phyloP scores from a whole-genome alignment of 2,329 filamentous ascomycete species.

The Pyricularia sp. region DNA sequence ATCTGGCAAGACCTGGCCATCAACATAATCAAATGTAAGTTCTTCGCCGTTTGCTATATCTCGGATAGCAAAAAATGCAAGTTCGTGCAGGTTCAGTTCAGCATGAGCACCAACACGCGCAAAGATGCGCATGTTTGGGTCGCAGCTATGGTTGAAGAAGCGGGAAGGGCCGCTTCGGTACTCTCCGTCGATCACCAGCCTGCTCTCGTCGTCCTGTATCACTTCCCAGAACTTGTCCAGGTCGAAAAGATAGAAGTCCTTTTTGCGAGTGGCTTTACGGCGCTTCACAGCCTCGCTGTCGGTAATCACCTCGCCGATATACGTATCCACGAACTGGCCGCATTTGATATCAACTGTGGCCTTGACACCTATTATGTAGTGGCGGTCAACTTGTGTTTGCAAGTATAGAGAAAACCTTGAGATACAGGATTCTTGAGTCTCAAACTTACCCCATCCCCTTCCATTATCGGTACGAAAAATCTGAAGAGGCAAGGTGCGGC shows the following conservation, averaged over 20 bases:
- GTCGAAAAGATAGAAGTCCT: conserved; percentile 70
- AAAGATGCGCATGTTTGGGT: conserved; percentile 72
- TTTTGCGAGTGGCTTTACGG: conserved; percentile 50
- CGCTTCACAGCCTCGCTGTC: conserved; percentile 54
- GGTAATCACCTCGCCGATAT: conserved; percentile 64
- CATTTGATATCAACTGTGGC: conserved; percentile 53
- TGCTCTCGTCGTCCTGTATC: conserved; percentile 43
- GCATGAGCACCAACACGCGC: conserved; percentile 69
- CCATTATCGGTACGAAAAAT: conserved; percentile 61
- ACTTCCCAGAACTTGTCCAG: conserved; percentile 70
- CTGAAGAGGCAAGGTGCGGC: conserved; percentile 59
- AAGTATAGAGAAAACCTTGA: no score
- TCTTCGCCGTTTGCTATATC: conserved; percentile 59
- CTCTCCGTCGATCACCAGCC: conserved; percentile 59
- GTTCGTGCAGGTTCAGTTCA: conserved; percentile 64
- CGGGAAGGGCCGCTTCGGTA: conserved; percentile 69
- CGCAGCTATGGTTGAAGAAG: conserved; percentile 77
- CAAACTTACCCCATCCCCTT: conserved; percentile 62
- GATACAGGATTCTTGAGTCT: not conserved
- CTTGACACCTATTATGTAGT: conserved; percentile 41
- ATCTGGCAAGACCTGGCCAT: conserved; percentile 42
- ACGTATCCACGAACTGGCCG: conserved; percentile 74
- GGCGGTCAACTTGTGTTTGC: not conserved
- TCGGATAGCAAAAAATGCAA: conserved; percentile 64
- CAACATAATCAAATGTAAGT: conserved; percentile 72